phyloP scores from a whole-genome alignment of 2,329 filamentous ascomycete genomes.

The Taxawa tesnikishii region DNA sequence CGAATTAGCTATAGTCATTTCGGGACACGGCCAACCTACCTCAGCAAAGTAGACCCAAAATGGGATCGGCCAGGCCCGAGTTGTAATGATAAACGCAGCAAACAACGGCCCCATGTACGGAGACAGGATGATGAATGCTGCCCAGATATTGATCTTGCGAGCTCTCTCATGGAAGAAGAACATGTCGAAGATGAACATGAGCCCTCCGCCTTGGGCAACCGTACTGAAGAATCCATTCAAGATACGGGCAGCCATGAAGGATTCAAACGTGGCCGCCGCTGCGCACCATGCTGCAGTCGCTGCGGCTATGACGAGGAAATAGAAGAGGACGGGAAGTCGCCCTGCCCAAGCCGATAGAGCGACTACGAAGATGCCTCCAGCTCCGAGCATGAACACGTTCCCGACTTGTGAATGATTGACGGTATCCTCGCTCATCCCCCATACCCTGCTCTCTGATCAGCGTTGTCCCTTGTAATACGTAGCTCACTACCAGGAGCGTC shows the following conservation, averaged over 20 bases:
- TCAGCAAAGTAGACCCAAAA: slow-evolving; percentile 37
- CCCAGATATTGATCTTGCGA: slow-evolving; percentile 26
- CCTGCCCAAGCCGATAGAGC: slow-evolving; percentile 30
- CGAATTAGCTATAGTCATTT: not conserved
- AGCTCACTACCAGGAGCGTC: no score
- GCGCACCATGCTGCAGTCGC: slow-evolving; percentile 28
- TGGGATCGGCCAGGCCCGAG: slow-evolving; percentile 29
- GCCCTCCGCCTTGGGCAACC: slow-evolving; percentile 27
- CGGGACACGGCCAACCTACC: not conserved
- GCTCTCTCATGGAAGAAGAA: slow-evolving; percentile 48
- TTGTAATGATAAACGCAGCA: slow-evolving; percentile 38
- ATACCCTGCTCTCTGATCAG: no score
- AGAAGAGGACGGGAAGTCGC: slow-evolving; percentile 31
- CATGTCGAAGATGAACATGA: slow-evolving; percentile 40
- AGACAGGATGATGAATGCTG: slow-evolving; percentile 22
- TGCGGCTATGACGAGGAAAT: slow-evolving; percentile 23
- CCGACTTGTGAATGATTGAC: slow-evolving; percentile 29
- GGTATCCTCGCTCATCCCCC: slow-evolving; percentile 24
- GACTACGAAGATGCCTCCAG: slow-evolving; percentile 28
- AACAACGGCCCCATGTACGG: slow-evolving; percentile 27
- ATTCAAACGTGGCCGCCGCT: slow-evolving; percentile 22
- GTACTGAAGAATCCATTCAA: slow-evolving; percentile 33
- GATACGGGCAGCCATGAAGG: slow-evolving; percentile 29
- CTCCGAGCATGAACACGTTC: slow-evolving; percentile 33
- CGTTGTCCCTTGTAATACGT: no score